These are phyloP conservation scores for Leccinum pseudoinsigne DNA, from an alignment of 1,284 basidiomycete genomes.

Conservation along the genomic window DNA sequence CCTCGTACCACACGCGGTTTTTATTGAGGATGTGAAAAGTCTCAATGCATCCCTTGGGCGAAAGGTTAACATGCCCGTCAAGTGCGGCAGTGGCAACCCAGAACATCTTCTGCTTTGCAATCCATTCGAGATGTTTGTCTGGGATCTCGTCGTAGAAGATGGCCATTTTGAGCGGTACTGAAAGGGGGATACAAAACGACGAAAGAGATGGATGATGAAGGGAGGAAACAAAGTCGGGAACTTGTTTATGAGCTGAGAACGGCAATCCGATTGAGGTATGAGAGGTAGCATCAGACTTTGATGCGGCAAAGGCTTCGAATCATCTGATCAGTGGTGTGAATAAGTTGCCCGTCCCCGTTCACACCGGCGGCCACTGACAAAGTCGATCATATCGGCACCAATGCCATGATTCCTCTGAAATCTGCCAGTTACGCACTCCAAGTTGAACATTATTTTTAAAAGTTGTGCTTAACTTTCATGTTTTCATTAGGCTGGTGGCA, in stretches of 20 bases:
- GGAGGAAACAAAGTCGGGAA: neutral
- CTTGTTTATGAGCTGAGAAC: neutral
- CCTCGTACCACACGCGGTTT: slow-evolving; percentile 58
- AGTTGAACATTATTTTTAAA: neutral
- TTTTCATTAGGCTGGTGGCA: neutral
- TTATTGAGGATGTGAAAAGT: slow-evolving; percentile 50
- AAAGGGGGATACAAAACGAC: neutral
- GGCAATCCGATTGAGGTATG: neutral
- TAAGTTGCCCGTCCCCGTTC: neutral
- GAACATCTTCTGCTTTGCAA: slow-evolving; percentile 53
- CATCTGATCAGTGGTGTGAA: neutral
- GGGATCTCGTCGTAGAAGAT: slow-evolving; percentile 45
- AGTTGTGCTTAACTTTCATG: neutral
- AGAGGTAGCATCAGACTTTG: neutral
- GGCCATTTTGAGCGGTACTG: slow-evolving; percentile 25
- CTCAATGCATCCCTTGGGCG: slow-evolving; percentile 43
- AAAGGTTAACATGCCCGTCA: slow-evolving; percentile 55
- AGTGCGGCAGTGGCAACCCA: slow-evolving; percentile 61
- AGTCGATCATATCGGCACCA: neutral
- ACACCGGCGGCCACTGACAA: neutral
- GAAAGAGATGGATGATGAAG: neutral
- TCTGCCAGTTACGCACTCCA: neutral
- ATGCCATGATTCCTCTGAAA: neutral
- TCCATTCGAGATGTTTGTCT: slow-evolving; percentile 46
- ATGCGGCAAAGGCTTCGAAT: neutral